Evolutionary conservation across 1,139 yeast genomes (phyloP).

Genomic region (Geotrichum klebahnii): DNA sequence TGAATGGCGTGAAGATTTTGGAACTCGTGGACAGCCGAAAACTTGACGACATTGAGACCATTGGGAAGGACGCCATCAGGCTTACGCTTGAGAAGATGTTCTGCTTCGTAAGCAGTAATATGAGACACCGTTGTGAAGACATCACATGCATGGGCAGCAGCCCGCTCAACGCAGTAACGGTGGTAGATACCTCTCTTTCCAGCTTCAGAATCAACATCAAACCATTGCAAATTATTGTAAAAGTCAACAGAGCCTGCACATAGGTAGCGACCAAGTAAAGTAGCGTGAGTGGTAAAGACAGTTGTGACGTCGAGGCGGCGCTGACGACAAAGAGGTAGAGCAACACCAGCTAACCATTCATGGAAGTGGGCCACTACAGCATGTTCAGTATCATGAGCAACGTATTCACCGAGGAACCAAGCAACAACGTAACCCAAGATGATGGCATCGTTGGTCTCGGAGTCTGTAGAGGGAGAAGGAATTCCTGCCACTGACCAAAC

Average conservation of each 20-base stretch:
- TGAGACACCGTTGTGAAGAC: constrained; percentile 97
- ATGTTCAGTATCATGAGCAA: constrained; percentile 70
- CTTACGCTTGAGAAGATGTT: constrained; percentile 85
- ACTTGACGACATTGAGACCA: constrained; percentile 91
- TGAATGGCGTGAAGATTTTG: constrained; percentile 91
- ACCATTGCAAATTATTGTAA: constrained; percentile 82
- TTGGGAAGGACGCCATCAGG: constrained; percentile 98
- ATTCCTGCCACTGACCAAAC: constrained; percentile 88
- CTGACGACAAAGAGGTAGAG: constrained; percentile 85
- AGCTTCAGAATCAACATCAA: constrained; percentile 96
- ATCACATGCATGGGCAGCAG: constrained; percentile 94
- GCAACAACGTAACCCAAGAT: constrained; percentile 89
- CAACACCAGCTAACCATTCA: constrained; percentile 98
- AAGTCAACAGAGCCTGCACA: constrained; percentile 97
- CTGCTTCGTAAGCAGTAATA: constrained; percentile 92
- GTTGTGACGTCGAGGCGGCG: constrained; percentile 91
- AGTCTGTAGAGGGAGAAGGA: constrained; percentile 86
- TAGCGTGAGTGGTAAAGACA: constrained; percentile 95
- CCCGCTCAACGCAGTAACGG: constrained; percentile 92
- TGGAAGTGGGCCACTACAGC: constrained; percentile 95
- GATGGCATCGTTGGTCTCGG: constrained; percentile 87
- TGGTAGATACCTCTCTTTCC: constrained; percentile 97
- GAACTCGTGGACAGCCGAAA: constrained; percentile 96
- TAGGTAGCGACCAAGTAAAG: constrained; percentile 85
- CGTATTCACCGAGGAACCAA: constrained; percentile 94